Evolutionary conservation across 805 yeast genomes (phyloP).

Genomic region (Schwanniomyces vanrijiae): DNA sequence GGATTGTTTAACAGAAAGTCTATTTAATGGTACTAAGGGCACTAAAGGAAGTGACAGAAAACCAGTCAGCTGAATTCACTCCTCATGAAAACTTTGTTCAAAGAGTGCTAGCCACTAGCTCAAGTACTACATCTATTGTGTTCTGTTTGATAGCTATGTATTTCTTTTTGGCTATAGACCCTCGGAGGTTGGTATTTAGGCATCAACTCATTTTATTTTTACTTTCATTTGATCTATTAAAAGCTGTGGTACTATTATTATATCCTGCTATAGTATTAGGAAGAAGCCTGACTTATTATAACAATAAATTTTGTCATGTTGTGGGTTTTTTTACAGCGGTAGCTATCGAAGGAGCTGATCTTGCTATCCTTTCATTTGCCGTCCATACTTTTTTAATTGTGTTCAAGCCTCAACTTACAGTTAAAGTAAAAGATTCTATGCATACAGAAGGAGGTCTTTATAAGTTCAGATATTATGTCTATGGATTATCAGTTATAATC

Average conservation of each 20-base stretch:
- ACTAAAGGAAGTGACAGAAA: constrained; percentile 1
- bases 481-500: constrained; percentile 54
- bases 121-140: constrained; percentile 39
- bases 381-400: constrained; percentile 76
- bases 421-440: constrained; percentile 39
- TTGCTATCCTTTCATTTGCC: constrained; percentile 80
- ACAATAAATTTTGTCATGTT: constrained; percentile 54
- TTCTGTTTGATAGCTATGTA: constrained; percentile 63
- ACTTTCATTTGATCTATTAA: constrained; percentile 70
- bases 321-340: constrained; percentile 82
- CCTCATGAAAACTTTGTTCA: constrained; percentile 27
- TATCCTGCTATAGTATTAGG: constrained; percentile 63
- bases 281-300: constrained; percentile 43
- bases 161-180: constrained; percentile 61
- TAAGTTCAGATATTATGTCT: constrained; percentile 55
- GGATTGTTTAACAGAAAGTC: background rate
- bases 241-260: constrained; percentile 65
- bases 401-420: constrained; percentile 54
- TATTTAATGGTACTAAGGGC: background rate
- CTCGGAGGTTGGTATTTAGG: constrained; percentile 59
- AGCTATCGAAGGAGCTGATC: constrained; percentile 82
- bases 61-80: constrained; percentile 31
- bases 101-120: constrained; percentile 35
- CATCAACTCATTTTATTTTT: constrained; percentile 70
- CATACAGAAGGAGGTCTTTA: constrained; percentile 73